Evolutionary conservation across 495 filamentous ascomycete genomes (phyloP).

Genomic region (Hypoxylon trugodes): DNA sequence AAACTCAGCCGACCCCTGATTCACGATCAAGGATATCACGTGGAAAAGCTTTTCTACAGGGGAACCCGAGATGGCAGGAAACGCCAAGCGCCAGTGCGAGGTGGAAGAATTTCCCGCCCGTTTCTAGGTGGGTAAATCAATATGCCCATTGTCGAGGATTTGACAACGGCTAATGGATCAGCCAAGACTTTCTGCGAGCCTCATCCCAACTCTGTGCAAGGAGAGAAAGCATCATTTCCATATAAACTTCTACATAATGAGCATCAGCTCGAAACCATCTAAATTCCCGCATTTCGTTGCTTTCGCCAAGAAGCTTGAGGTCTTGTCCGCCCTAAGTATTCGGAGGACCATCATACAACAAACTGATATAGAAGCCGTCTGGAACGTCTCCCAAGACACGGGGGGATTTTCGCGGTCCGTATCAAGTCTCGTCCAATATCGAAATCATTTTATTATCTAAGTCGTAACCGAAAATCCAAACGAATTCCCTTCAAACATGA

Average conservation of each 20-base stretch:
- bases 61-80: slow-evolving; percentile 19
- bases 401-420: slow-evolving; percentile 19
- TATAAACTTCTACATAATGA: background rate
- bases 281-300: slow-evolving; percentile 4
- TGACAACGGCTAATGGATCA: background rate
- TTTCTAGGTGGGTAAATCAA: no score
- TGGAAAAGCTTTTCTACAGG: slow-evolving; percentile 5
- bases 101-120: slow-evolving; percentile 1
- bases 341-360: background rate
- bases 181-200: slow-evolving; percentile 12
- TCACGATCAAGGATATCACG: slow-evolving; percentile 34
- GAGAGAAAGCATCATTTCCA: slow-evolving; percentile 1
- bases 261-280: slow-evolving; percentile 10
- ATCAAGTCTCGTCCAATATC: slow-evolving; percentile 10
- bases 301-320: slow-evolving; percentile 5
- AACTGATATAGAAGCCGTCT: slow-evolving; percentile 13
- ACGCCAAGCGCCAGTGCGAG: slow-evolving; percentile 25
- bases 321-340: background rate
- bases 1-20: slow-evolving; percentile 38
- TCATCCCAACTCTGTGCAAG: slow-evolving; percentile 4
- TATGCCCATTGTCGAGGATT: slow-evolving; percentile 14
- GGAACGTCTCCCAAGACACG: slow-evolving; percentile 19
- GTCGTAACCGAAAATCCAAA: background rate
- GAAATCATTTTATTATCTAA: slow-evolving; percentile 4
- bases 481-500: slow-evolving; percentile 2